Evolutionary conservation across 2,329 filamentous ascomycete species (phyloP).

Genomic region (Mollisia scopiformis): DNA sequence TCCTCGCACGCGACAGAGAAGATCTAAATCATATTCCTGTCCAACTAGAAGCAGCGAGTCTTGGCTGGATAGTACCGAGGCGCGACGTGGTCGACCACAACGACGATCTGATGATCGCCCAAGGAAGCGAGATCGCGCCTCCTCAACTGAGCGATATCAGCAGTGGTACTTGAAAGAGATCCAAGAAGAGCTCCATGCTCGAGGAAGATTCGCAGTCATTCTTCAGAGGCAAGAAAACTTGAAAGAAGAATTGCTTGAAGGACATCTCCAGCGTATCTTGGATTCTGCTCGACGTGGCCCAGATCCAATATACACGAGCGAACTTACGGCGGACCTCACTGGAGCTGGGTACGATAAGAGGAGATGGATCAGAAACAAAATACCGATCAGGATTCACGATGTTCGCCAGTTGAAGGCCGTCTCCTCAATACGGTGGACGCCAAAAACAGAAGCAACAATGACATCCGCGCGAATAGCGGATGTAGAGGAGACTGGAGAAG

Average conservation of each 20-base stretch:
- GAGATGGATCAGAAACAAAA: background rate
- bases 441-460: background rate
- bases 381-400: background rate
- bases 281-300: background rate
- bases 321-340: background rate
- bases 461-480: background rate
- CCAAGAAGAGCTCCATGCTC: background rate
- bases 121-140: background rate
- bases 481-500: background rate
- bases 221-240: background rate
- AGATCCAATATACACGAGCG: too few species aligned
- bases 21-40: background rate
- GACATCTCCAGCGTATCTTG: conserved; percentile 3
- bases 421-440: background rate
- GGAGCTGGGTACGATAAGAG: background rate
- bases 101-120: too few species aligned
- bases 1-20: background rate
- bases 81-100: background rate
- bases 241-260: background rate
- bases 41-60: background rate
- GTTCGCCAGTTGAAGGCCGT: background rate
- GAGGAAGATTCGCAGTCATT: background rate
- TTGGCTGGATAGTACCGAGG: background rate
- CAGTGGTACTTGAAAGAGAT: background rate
- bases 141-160: background rate